phyloP scores from a whole-genome alignment of 768 basidiomycete genomes.

The Suillus ampliporus region DNA sequence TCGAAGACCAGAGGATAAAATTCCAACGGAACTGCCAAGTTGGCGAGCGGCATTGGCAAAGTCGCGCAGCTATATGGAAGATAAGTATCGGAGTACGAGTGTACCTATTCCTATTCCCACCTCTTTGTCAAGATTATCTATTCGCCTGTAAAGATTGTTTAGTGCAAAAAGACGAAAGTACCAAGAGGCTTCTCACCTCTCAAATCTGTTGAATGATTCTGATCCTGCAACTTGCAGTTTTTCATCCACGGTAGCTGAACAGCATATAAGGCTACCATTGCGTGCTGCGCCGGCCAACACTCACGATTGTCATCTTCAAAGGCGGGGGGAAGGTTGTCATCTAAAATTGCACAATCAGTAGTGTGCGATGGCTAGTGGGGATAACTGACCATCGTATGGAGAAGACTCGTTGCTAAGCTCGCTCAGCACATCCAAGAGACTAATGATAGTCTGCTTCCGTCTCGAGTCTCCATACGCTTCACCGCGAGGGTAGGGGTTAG shows the following conservation, averaged over 20 bases:
- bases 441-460: conserved; percentile 53
- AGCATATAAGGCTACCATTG: conserved; percentile 11
- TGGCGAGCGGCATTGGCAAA: conserved; percentile 64
- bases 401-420: conserved; percentile 49
- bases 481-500: conserved; percentile 34
- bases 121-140: conserved; percentile 56
- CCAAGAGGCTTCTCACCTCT: conserved; percentile 43
- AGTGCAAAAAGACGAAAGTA: conserved; percentile 12
- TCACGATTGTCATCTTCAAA: conserved; percentile 53
- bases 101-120: conserved; percentile 23
- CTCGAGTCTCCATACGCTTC: conserved; percentile 32
- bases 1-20: conserved; percentile 57
- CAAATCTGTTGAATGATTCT: conserved; percentile 52
- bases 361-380: background rate
- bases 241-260: conserved; percentile 54
- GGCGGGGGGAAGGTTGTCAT: conserved; percentile 36
- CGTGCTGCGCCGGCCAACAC: conserved; percentile 26
- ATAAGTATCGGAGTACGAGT: conserved; percentile 17
- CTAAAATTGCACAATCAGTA: conserved; percentile 25
- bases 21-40: conserved; percentile 59
- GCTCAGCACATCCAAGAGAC: conserved; percentile 50
- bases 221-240: conserved; percentile 55
- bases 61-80: conserved; percentile 46
- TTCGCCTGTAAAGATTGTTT: conserved; percentile 40
- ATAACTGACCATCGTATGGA: conserved; percentile 39